Conservation (phyloP, 257 asterid genomes). For the Misopates orontium region DNA sequence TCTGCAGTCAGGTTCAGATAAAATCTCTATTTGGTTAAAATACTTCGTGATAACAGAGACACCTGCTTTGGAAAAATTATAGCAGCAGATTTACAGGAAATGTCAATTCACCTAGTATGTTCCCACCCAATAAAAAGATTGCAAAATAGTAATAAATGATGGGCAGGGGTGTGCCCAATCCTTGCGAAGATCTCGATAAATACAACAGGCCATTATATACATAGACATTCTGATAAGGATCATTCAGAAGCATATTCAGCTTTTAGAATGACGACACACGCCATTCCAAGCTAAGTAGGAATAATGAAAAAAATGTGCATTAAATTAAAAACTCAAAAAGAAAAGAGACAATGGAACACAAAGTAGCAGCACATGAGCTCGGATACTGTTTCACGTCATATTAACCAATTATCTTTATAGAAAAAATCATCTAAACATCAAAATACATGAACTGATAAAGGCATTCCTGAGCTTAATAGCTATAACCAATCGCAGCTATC, state of each 20-base stretch:
- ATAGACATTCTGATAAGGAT: neutral
- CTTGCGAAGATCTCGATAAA: slow-evolving; percentile 14
- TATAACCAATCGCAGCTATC: neutral
- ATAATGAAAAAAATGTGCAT: neutral
- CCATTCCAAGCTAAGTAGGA: neutral
- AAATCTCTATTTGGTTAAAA: slow-evolving; percentile 17
- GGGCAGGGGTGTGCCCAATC: neutral
- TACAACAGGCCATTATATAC: neutral
- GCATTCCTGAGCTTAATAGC: slow-evolving; percentile 5
- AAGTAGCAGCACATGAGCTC: neutral
- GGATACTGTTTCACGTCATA: neutral
- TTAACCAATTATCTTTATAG: neutral
- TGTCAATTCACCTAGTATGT: neutral
- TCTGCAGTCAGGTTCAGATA: slow-evolving; percentile 50
- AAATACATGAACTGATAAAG: slow-evolving; percentile 10
- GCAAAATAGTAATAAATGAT: neutral
- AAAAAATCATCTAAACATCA: slow-evolving; percentile 7
- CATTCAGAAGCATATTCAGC: neutral
- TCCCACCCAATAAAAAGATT: slow-evolving; percentile 3
- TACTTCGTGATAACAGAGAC: slow-evolving; percentile 5
- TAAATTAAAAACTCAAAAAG: neutral
- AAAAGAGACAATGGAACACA: neutral
- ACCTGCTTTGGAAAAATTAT: neutral
- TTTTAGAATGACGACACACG: neutral
- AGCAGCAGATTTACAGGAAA: neutral